Evolutionary conservation across 352 stramenopile species (phyloP).

Genomic region (Pythium phragmitis): DNA sequence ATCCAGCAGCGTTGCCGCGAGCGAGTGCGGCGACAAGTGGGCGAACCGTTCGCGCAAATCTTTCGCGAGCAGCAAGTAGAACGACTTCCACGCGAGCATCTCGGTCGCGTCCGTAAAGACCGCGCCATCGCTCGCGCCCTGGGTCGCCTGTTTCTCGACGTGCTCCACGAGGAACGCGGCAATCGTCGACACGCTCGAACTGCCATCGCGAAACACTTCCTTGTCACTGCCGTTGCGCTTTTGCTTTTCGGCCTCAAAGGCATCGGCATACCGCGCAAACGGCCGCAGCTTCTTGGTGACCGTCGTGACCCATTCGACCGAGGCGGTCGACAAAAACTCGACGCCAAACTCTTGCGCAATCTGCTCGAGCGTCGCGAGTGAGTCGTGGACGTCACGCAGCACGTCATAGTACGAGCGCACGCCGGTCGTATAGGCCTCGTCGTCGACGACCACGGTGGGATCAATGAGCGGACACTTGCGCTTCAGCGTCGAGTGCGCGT

Average conservation of each 20-base stretch:
- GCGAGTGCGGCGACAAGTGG: constrained; percentile 49
- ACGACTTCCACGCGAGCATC: constrained; percentile 49
- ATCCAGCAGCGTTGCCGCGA: constrained; percentile 73
- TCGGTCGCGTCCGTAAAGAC: constrained; percentile 27
- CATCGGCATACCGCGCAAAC: constrained; percentile 71
- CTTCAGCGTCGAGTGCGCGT: constrained; percentile 39
- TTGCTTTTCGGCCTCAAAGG: constrained; percentile 69
- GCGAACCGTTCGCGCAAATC: constrained; percentile 60
- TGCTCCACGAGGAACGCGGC: constrained; percentile 65
- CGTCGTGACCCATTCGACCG: constrained; percentile 52
- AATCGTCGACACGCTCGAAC: constrained; percentile 80
- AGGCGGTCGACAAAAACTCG: constrained; percentile 36
- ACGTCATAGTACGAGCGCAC: constrained; percentile 62
- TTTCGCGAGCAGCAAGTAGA: constrained; percentile 55
- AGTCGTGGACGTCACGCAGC: constrained; percentile 47
- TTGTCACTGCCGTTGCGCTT: constrained; percentile 77
- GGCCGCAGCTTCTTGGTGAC: constrained; percentile 76
- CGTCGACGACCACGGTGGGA: constrained; percentile 15
- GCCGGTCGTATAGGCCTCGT: constrained; percentile 18
- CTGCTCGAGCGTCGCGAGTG: constrained; percentile 47
- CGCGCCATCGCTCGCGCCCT: constrained; percentile 22
- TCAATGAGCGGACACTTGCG: constrained; percentile 53
- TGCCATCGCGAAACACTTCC: constrained; percentile 65
- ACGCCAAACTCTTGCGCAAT: constrained; percentile 53
- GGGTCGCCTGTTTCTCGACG: constrained; percentile 55